These are phyloP conservation scores for Yarrowia osloensis DNA, from an alignment of 805 yeast genomes.

Conservation along the genomic window DNA sequence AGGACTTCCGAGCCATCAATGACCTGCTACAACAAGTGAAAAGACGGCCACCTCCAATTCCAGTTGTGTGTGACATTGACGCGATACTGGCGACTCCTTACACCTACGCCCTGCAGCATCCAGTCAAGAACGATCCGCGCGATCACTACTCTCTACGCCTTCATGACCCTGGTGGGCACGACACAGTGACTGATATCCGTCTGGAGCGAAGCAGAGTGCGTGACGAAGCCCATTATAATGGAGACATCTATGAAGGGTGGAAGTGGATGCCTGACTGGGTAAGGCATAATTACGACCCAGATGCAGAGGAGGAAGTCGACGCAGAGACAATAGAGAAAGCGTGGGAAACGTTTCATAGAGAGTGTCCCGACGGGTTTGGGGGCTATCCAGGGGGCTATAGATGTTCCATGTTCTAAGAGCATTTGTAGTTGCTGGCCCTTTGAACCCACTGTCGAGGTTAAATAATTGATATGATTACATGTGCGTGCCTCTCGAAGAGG, in stretches of 20 bases:
- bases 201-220: neutral
- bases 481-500: neutral
- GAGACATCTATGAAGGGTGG: neutral
- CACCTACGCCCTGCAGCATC: neutral
- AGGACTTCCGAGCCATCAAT: no score
- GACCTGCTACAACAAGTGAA: neutral
- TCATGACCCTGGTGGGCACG: no score
- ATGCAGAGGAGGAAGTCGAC: neutral
- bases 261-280: neutral
- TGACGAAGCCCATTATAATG: neutral
- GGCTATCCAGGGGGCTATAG: no score
- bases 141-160: neutral
- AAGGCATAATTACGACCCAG: neutral
- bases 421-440: no score
- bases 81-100: neutral
- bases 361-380: neutral
- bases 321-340: no score
- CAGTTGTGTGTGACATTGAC: neutral
- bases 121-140: neutral
- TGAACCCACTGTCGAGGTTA: no score
- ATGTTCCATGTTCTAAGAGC: no score
- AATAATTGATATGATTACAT: neutral
- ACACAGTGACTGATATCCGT: no score
- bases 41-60: neutral
- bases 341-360: neutral